Conservation (phyloP, 1,284 basidiomycete species). For the Trichosporon coremiiforme region DNA sequence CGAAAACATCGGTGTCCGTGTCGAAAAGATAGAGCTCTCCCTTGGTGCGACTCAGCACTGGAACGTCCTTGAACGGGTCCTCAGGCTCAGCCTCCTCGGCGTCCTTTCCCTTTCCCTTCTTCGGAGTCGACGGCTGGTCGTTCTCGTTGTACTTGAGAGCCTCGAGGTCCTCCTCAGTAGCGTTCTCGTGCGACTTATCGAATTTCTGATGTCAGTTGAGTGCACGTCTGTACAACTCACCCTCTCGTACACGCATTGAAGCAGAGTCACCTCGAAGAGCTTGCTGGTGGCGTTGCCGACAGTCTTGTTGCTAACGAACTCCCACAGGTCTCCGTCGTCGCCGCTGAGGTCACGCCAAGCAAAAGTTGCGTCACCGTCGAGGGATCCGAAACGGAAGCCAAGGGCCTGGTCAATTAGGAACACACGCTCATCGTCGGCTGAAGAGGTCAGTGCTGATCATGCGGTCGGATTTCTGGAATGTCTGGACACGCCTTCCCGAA, state of each 20-base stretch:
- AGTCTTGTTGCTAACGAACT: slow-evolving; percentile 55
- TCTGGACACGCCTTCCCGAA: not conserved
- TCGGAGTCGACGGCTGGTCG: slow-evolving; percentile 16
- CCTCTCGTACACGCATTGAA: slow-evolving; percentile 87
- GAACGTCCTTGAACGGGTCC: slow-evolving; percentile 56
- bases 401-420: slow-evolving; percentile 90
- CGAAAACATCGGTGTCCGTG: slow-evolving; percentile 67
- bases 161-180: slow-evolving; percentile 68
- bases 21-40: slow-evolving; percentile 73
- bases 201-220: slow-evolving; percentile 64
- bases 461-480: not conserved
- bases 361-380: slow-evolving; percentile 79
- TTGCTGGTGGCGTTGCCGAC: slow-evolving; percentile 81
- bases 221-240: slow-evolving; percentile 37
- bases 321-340: slow-evolving; percentile 57
- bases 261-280: slow-evolving; percentile 88
- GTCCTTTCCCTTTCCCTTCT: slow-evolving; percentile 16
- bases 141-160: slow-evolving; percentile 64
- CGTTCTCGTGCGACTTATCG: slow-evolving; percentile 69
- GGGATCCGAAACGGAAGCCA: slow-evolving; percentile 73
- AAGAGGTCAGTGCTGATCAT: slow-evolving; percentile 11
- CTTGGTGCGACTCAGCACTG: slow-evolving; percentile 48
- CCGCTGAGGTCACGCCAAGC: slow-evolving; percentile 79
- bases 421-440: slow-evolving; percentile 86
- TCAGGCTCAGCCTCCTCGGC: slow-evolving; percentile 21